A percentile compares a stretch with the other conserved stretches of the same genome.
Evolutionary conservation across 2,329 filamentous ascomycete species (phyloP).

Genomic region (Colletotrichum sp.): DNA sequence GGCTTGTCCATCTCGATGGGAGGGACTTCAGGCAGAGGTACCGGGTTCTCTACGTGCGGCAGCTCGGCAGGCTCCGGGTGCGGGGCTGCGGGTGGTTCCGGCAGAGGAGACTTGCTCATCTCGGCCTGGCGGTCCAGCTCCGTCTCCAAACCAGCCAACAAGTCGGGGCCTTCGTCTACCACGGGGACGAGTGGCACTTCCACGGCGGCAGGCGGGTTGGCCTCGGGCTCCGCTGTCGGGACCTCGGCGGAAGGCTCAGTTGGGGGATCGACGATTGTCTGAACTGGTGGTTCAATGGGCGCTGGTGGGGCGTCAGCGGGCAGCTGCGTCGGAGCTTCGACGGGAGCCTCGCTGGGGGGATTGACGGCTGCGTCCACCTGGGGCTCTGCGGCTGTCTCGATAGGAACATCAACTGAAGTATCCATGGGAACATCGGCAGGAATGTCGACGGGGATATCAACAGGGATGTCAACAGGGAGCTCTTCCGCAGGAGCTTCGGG

Average conservation of each 20-base stretch:
- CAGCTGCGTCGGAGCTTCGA: not conserved
- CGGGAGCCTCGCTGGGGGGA: not conserved
- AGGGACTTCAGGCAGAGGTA: slow-evolving; percentile 6
- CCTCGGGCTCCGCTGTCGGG: not conserved
- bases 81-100: slow-evolving; percentile 7
- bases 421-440: not conserved
- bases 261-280: not conserved
- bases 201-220: not conserved
- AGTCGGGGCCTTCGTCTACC: slow-evolving; percentile 17
- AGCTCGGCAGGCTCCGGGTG: slow-evolving; percentile 11
- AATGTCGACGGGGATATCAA: not conserved
- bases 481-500: not conserved
- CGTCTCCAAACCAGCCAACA: slow-evolving; percentile 20
- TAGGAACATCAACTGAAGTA: not conserved
- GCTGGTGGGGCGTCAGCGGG: not conserved
- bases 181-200: not conserved
- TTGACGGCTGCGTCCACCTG: not conserved
- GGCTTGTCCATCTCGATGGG: not conserved
- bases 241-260: not conserved
- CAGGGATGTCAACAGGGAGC: not conserved
- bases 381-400: not conserved
- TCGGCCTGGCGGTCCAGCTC: slow-evolving; percentile 19
- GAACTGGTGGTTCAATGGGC: not conserved
- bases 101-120: slow-evolving; percentile 3
- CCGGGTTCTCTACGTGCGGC: not conserved